Base-by-base conservation (phyloP, 163 green algal species). In the Volvox carteri region DNA sequence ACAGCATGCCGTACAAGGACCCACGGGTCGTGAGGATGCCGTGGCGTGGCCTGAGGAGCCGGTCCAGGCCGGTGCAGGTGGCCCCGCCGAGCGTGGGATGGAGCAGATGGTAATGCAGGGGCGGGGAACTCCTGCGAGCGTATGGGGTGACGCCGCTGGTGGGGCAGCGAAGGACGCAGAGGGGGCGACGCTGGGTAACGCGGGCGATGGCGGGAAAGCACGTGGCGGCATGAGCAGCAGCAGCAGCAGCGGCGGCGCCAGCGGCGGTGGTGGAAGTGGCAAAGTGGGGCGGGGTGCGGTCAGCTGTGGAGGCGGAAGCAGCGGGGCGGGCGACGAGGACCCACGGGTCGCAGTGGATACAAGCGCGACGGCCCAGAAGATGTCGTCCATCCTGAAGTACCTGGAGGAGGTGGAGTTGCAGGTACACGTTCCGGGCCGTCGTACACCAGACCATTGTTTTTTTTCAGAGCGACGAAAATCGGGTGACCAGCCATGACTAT, bases 391-490 rank as follows among this genome's bases (percentile, higher is more conserved):
- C 46, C 54, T 95, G 41, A 76, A 77, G 28, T 96, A 92, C 83
- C 85, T 96, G 83, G 94, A 96, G 35, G 65, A 91, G 28, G 90
- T 94, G 6, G 93, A 95, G 58, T 56, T 90, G 39, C 87, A 93
- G 75, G 89, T 90, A 60, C n/a, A 25, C 28, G 54, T 11, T 65
- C 28, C n/a, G n/a, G n/a, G n/a, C n/a, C n/a, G n/a, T n/a, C n/a
- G n/a, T n/a, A n/a, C n/a, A n/a, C n/a, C n/a, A n/a, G n/a, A n/a
- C n/a, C n/a, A n/a, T n/a, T n/a, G n/a, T n/a, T n/a, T n/a, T n/a
- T n/a, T n/a, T n/a, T n/a, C n/a, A n/a, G n/a, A n/a, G n/a, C n/a
- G n/a, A n/a, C n/a, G n/a, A n/a, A n/a, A n/a, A n/a, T n/a, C n/a
- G n/a, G n/a, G n/a, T n/a, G n/a, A n/a, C n/a, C n/a, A n/a, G n/a